A percentile compares a stretch with the other conserved stretches of the same genome.
Evolutionary conservation across 306 rosid genomes (phyloP).

Genomic region (Vigna radiata): DNA sequence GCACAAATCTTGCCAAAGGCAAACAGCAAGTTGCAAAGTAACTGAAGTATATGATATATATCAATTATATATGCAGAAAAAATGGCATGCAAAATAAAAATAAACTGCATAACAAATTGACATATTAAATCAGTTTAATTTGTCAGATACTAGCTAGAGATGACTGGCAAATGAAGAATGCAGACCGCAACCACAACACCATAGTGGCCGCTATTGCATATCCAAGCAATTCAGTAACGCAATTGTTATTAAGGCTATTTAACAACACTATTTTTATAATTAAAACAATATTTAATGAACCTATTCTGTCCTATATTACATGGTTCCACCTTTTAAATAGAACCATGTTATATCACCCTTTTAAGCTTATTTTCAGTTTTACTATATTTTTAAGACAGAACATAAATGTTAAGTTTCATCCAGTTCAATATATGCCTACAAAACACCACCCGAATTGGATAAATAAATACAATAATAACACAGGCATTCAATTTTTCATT

Average conservation of each 20-base stretch:
- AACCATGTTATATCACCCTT: background rate
- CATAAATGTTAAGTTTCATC: background rate
- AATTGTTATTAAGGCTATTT: background rate
- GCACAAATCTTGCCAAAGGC: background rate
- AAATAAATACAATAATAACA: constrained; percentile 23
- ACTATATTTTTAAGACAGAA: background rate
- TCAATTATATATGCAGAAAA: background rate
- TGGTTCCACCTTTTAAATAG: background rate
- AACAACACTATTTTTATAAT: background rate
- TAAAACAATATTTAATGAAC: background rate
- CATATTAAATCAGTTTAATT: background rate
- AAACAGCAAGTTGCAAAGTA: background rate
- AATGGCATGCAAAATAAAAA: background rate
- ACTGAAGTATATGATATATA: background rate
- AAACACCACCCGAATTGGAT: background rate
- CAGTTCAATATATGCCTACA: background rate
- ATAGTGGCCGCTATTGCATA: background rate
- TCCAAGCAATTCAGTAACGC: background rate
- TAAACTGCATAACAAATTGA: background rate
- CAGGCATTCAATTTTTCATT: constrained; percentile 24
- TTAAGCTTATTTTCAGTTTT: background rate
- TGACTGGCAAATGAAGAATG: background rate
- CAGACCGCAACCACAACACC: background rate
- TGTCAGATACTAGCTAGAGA: background rate
- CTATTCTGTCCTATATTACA: background rate